Conservation (phyloP, 2,329 filamentous ascomycete genomes). For the Ceratocystis cubensis region DNA sequence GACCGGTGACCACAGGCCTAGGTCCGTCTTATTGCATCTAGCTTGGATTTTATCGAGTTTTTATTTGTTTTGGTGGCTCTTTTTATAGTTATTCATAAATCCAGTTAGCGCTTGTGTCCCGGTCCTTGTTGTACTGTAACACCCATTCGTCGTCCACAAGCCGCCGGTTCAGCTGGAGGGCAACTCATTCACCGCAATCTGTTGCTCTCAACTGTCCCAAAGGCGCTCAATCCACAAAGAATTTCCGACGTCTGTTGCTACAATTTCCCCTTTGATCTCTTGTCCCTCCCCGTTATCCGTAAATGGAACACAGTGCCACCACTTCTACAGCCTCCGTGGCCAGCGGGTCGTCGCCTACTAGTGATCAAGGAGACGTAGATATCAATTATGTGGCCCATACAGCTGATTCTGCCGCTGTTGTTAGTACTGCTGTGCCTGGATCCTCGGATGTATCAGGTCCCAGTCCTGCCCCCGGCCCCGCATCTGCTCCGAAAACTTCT, state of each 20-base stretch:
- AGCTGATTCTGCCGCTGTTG: not conserved
- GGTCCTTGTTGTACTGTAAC: constrained; percentile 1
- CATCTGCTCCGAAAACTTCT: not conserved
- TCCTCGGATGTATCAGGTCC: not conserved
- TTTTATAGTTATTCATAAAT: not conserved
- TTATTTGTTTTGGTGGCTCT: not conserved
- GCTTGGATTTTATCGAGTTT: not conserved
- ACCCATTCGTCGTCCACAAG: not conserved
- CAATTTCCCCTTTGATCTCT: not conserved
- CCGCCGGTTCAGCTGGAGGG: not conserved
- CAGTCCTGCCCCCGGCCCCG: not conserved
- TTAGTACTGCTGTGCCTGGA: not conserved
- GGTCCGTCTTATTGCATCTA: constrained; percentile 2
- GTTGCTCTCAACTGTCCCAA: not conserved
- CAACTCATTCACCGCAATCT: not conserved
- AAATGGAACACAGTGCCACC: constrained; percentile 9
- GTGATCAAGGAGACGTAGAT: constrained; percentile 1
- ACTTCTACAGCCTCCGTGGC: constrained; percentile 10
- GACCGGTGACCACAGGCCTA: not conserved
- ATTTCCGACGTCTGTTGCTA: not conserved
- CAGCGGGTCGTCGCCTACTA: constrained; percentile 10
- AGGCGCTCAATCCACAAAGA: no score
- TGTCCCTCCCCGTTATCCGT: not conserved
- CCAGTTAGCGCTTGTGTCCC: not conserved
- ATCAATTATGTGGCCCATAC: not conserved